Percentiles rank a stretch among this genome's conserved stretches.
Evolutionary conservation across 1,284 basidiomycete species (phyloP).

Genomic region (Lentinula novae-zelandiae): DNA sequence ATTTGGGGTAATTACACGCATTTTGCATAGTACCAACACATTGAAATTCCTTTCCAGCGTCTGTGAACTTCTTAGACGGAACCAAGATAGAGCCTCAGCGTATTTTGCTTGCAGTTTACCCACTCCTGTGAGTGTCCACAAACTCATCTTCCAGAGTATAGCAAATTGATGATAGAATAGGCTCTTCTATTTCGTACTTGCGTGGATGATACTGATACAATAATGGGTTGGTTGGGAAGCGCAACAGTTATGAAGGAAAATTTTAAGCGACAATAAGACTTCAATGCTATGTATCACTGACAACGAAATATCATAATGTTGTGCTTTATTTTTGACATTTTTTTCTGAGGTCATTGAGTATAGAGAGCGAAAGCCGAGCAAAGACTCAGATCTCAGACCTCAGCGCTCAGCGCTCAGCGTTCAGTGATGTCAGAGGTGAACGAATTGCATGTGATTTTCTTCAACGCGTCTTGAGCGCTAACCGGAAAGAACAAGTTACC

Average conservation of each 20-base stretch:
- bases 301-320: too few species aligned
- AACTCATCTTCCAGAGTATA: neutral
- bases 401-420: neutral
- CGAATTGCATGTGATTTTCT: neutral
- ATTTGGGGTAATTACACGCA: constrained; percentile 76
- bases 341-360: too few species aligned
- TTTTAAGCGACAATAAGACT: too few species aligned
- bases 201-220: constrained; percentile 95
- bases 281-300: too few species aligned
- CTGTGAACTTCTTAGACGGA: constrained; percentile 91
- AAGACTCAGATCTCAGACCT: too few species aligned
- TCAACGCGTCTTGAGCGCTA: neutral
- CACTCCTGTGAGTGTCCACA: constrained; percentile 62
- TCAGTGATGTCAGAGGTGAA: neutral
- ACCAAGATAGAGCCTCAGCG: constrained; percentile 88
- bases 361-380: too few species aligned
- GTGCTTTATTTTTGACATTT: too few species aligned
- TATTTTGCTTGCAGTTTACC: constrained; percentile 89
- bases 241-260: neutral
- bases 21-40: constrained; percentile 6
- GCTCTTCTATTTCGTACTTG: constrained; percentile 80
- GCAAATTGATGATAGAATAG: constrained; percentile 31
- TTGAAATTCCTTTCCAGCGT: constrained; percentile 49
- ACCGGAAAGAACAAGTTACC: neutral
- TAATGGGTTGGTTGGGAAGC: constrained; percentile 24